Percentiles rank a stretch among this genome's conserved stretches.
Conservation (phyloP, 352 stramenopile genomes). For the Pythium insidiosum region DNA sequence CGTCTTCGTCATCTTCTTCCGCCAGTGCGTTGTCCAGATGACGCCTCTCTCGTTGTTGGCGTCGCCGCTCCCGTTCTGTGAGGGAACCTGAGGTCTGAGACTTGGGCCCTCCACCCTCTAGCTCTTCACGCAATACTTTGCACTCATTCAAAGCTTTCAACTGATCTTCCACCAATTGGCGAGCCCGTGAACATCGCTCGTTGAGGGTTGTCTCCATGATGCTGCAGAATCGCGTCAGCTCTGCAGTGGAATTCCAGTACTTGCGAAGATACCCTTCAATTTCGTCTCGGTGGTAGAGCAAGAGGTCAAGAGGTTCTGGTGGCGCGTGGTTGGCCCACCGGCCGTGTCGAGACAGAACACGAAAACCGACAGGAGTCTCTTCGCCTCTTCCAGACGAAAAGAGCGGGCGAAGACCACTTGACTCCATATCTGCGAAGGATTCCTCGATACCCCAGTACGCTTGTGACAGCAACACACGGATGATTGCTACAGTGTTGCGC, state of each 20-base stretch:
- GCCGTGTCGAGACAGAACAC: slow-evolving; percentile 60
- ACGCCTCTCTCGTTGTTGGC: too few species aligned
- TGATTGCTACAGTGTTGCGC: slow-evolving; percentile 54
- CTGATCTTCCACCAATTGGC: slow-evolving; percentile 35
- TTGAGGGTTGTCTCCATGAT: too few species aligned
- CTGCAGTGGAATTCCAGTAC: slow-evolving; percentile 28
- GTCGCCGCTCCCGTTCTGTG: too few species aligned
- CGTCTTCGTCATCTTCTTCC: slow-evolving; percentile 13
- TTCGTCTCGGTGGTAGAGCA: slow-evolving; percentile 49
- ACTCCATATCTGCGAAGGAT: slow-evolving; percentile 47
- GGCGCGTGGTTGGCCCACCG: too few species aligned
- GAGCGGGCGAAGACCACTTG: slow-evolving; percentile 26
- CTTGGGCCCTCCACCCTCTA: too few species aligned
- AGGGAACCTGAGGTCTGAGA: too few species aligned
- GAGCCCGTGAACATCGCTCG: slow-evolving; percentile 46
- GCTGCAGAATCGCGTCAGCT: slow-evolving; percentile 29
- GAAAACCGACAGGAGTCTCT: slow-evolving; percentile 51
- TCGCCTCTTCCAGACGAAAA: slow-evolving; percentile 27
- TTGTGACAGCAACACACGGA: slow-evolving; percentile 29
- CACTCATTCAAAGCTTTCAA: slow-evolving; percentile 41
- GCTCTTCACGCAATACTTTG: too few species aligned
- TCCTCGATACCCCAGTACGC: slow-evolving; percentile 34
- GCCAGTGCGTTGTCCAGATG: slow-evolving; percentile 26
- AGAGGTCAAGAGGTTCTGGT: slow-evolving; percentile 45
- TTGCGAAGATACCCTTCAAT: slow-evolving; percentile 67